phyloP scores from a whole-genome alignment of 805 yeast genomes.

The Priceomyces castillae region DNA sequence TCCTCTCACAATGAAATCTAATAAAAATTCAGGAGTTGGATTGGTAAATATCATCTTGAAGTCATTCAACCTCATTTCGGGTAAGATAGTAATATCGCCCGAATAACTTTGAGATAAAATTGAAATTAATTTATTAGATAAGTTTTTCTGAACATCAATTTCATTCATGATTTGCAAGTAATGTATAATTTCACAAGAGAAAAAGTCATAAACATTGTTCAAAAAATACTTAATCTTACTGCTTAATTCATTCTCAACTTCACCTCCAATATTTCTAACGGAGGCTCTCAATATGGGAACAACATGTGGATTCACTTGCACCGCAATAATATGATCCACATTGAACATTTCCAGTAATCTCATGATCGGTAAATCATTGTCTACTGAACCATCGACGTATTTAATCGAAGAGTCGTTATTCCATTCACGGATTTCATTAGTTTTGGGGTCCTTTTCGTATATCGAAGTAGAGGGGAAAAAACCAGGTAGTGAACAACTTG shows the following conservation, averaged over 20 bases:
- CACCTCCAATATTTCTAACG: constrained; percentile 66
- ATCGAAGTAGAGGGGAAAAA: constrained; percentile 83
- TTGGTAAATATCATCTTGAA: constrained; percentile 65
- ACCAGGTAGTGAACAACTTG: constrained; percentile 92
- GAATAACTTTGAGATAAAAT: constrained; percentile 82
- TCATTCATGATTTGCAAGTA: constrained; percentile 70
- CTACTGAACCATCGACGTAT: constrained; percentile 95
- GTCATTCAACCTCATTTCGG: constrained; percentile 62
- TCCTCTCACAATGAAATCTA: constrained; percentile 73
- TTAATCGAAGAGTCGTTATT: constrained; percentile 65
- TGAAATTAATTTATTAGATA: constrained; percentile 70
- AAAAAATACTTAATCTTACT: constrained; percentile 52
- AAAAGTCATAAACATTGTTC: constrained; percentile 54
- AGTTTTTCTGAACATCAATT: constrained; percentile 69
- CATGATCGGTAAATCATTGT: constrained; percentile 87
- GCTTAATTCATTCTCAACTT: constrained; percentile 57
- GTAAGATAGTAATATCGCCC: constrained; percentile 92
- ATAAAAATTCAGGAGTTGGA: constrained; percentile 75
- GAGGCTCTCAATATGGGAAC: constrained; percentile 78
- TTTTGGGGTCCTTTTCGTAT: constrained; percentile 74
- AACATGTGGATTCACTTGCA: constrained; percentile 96
- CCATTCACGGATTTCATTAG: constrained; percentile 80
- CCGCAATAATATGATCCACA: constrained; percentile 95
- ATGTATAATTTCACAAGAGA: constrained; percentile 74
- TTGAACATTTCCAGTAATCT: constrained; percentile 94